Base-by-base conservation (phyloP, 1,139 yeast species). In the Scheffersomyces parashehatae region DNA sequence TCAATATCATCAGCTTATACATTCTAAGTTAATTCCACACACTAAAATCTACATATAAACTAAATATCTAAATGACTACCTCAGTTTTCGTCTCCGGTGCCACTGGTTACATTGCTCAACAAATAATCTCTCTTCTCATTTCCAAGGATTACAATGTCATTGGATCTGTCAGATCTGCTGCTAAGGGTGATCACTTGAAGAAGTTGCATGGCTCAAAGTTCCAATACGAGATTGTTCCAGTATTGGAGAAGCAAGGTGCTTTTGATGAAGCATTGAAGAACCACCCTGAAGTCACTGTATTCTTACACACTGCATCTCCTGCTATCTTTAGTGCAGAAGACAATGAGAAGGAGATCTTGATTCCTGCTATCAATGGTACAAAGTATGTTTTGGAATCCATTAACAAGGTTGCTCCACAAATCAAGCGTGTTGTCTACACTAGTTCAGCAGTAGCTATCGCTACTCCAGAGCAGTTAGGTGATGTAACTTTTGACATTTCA, bases 31-130 rank as follows among this genome's bases (percentile, higher is more conserved):
- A 20, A 20, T 20, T 20, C 14, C 14, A 20, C 26, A 20, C 26
- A 20, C 26, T 20, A 20, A 6, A 20, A 4, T 16, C 5, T 20
- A 6, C 9, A 5, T 20, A 20, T 20, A 6, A 20, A 20, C 26
- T 13, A 20, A 20, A 5, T 20, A 6, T 20, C 26, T 20, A 20
- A 20, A 42, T 42, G 42, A 15, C 42, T 10, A 29, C 41, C 16
- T 46, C 58, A 12, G 67, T 67, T 28, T 66, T 69, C 39, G 68
- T 72, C 13, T 60, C 75, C 12, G 76, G 77, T 15, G 76, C 73
- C 28, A 60, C 68, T 26, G 75, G 76, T 3, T 70, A 60, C 47
- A 64, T 71, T 44, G 75, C 74, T 12, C 60, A 59, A 44, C 63
- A 62, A 20, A 2, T 8, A 6, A 20, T 20, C 8, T 5, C 26